phyloP scores from a whole-genome alignment of 371 early-diverging fungal species.

The Mycotypha africana region DNA sequence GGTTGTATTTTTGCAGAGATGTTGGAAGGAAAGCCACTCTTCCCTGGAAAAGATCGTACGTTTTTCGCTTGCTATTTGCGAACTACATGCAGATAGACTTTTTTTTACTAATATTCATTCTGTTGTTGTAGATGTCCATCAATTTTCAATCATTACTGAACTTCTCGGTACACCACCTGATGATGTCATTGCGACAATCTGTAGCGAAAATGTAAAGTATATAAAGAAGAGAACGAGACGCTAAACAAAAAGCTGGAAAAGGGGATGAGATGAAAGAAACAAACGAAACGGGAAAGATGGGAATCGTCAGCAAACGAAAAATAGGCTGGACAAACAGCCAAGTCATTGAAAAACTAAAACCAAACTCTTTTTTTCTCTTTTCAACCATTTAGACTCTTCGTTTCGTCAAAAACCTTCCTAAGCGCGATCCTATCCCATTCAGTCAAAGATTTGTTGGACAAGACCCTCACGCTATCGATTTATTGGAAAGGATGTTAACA shows the following conservation, averaged over 20 bases:
- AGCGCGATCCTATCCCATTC: conserved; percentile 78
- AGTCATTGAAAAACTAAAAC: no score
- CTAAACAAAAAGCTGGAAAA: neutral
- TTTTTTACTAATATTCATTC: neutral
- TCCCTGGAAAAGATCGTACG: conserved; percentile 90
- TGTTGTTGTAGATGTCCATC: conserved; percentile 72
- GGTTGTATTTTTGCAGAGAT: conserved; percentile 93
- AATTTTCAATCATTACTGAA: conserved; percentile 92
- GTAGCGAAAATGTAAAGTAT: conserved; percentile 78
- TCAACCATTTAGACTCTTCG: conserved; percentile 64
- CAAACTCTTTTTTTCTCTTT: no score
- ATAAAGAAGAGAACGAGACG: neutral
- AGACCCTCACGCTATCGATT: conserved; percentile 69
- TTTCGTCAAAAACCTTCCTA: conserved; percentile 86
- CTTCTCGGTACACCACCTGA: conserved; percentile 90
- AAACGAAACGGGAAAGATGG: no score
- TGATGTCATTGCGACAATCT: conserved; percentile 87
- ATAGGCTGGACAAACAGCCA: no score
- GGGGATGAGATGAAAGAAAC: no score
- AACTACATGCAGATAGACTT: neutral
- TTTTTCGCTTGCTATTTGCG: conserved; percentile 1
- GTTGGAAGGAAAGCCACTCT: conserved; percentile 78
- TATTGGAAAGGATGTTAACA: conserved; percentile 86
- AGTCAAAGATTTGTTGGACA: conserved; percentile 47
- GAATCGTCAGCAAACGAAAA: no score